These are phyloP conservation scores for Tolypocladium nubicola DNA, from an alignment of 2,329 filamentous ascomycete genomes.

Conservation along the genomic window DNA sequence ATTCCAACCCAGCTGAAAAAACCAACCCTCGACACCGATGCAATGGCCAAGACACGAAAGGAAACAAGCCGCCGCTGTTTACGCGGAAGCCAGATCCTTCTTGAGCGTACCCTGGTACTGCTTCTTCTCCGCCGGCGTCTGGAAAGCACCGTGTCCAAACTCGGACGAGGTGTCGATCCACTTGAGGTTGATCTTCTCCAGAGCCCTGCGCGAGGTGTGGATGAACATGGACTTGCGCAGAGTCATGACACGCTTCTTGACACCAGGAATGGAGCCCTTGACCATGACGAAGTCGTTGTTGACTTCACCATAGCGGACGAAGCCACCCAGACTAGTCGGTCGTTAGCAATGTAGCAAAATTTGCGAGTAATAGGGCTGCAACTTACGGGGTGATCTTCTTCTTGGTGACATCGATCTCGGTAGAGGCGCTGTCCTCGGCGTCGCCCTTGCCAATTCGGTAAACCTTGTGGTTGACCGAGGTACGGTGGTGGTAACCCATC, in stretches of 20 bases:
- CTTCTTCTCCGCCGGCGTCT: constrained; percentile 97
- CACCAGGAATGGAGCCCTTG: constrained; percentile 95
- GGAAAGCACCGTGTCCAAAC: constrained; percentile 99
- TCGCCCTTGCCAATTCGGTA: constrained; percentile 94
- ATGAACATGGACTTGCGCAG: constrained; percentile 98
- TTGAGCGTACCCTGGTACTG: constrained; percentile 97
- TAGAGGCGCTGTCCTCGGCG: constrained; percentile 86
- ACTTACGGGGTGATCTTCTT: constrained; percentile 99
- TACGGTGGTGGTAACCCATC: constrained; percentile 99
- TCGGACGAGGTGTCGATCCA: constrained; percentile 99
- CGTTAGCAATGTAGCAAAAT: constrained; percentile 20
- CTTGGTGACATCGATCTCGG: constrained; percentile 94
- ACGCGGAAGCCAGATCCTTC: constrained; percentile 66
- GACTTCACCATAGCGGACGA: constrained; percentile 98
- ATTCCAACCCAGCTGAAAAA: constrained; percentile 26
- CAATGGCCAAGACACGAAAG: constrained; percentile 34
- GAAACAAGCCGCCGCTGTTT: constrained; percentile 25
- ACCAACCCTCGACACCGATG: constrained; percentile 45
- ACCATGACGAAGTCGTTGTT: constrained; percentile 98
- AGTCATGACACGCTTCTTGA: constrained; percentile 99
- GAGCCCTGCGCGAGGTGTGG: constrained; percentile 87
- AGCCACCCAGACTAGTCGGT: constrained; percentile 75
- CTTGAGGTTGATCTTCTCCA: constrained; percentile 99
- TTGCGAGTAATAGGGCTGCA: not conserved
- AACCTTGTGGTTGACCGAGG: constrained; percentile 99